A percentile compares a stretch with the other conserved stretches of the same genome.
Evolutionary conservation across 441 rosid genomes (phyloP).

Genomic region (Manihot esculenta): DNA sequence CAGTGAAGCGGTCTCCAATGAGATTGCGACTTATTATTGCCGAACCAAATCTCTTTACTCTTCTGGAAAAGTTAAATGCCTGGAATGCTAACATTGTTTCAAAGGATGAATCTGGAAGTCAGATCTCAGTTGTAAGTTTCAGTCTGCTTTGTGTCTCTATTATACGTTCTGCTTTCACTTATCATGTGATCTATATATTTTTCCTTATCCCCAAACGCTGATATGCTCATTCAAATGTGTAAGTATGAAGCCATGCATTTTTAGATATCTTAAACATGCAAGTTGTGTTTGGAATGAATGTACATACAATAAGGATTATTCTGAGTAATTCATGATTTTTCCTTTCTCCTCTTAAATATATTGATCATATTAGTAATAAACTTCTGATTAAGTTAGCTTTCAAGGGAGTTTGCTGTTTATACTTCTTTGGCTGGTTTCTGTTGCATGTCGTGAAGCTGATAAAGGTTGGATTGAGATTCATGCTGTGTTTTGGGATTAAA

Average conservation of each 20-base stretch:
- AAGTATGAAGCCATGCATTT: neutral
- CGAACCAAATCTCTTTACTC: slow-evolving; percentile 42
- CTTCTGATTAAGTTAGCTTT: neutral
- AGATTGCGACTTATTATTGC: slow-evolving; percentile 65
- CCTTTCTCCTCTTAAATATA: neutral
- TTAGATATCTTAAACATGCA: neutral
- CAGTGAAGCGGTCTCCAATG: slow-evolving; percentile 93
- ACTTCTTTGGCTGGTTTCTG: neutral
- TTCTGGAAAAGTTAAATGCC: slow-evolving; percentile 55
- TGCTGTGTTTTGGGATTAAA: neutral
- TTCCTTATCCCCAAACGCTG: neutral
- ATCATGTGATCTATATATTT: neutral
- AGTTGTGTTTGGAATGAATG: neutral
- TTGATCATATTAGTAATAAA: neutral
- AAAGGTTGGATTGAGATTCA: neutral
- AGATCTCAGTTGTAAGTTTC: slow-evolving; percentile 66
- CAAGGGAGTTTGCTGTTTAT: neutral
- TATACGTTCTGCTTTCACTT: neutral
- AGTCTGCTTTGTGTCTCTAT: slow-evolving; percentile 1
- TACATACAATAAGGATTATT: neutral
- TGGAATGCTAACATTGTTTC: slow-evolving; percentile 70
- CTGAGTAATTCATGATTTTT: neutral
- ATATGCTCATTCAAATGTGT: neutral
- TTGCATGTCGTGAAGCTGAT: neutral
- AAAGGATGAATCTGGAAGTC: slow-evolving; percentile 71